These are phyloP conservation scores for Clavaria fumosa DNA, from an alignment of 768 basidiomycete genomes.

Conservation along the genomic window DNA sequence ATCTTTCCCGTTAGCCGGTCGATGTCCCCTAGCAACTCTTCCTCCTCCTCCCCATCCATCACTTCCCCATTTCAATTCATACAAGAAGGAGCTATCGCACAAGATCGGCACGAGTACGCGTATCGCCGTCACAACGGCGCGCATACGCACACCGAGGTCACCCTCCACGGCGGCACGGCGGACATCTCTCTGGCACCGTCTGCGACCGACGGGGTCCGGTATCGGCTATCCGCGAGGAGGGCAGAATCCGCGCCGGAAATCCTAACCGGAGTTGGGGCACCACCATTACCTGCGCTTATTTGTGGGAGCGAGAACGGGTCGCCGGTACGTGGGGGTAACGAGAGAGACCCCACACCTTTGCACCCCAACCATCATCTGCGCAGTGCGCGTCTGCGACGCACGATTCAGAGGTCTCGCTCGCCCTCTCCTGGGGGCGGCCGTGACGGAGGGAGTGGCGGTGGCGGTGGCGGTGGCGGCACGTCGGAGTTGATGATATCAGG, in stretches of 20 bases:
- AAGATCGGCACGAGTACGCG: slow-evolving; percentile 50
- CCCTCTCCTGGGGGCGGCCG: slow-evolving; percentile 31
- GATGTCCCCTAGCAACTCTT: slow-evolving; percentile 54
- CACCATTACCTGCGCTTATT: slow-evolving; percentile 32
- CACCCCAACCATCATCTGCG: too few relatives aligned
- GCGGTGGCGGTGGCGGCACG: slow-evolving; percentile 12
- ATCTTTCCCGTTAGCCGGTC: slow-evolving; percentile 54
- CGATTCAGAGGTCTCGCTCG: slow-evolving; percentile 34
- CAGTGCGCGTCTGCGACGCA: slow-evolving; percentile 29
- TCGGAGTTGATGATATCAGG: slow-evolving; percentile 39
- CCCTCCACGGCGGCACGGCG: slow-evolving; percentile 59
- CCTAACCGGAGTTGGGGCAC: slow-evolving; percentile 29
- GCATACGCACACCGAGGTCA: slow-evolving; percentile 42
- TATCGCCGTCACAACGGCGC: slow-evolving; percentile 39
- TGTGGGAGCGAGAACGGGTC: slow-evolving; percentile 37
- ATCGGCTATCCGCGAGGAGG: slow-evolving; percentile 36
- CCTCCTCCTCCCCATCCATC: slow-evolving; percentile 44
- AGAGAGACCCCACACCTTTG: slow-evolving; percentile 33
- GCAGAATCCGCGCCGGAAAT: slow-evolving; percentile 35
- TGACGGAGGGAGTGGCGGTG: too few relatives aligned
- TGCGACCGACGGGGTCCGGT: slow-evolving; percentile 41
- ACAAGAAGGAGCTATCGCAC: slow-evolving; percentile 38
- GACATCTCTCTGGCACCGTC: slow-evolving; percentile 45
- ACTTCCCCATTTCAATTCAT: slow-evolving; percentile 54
- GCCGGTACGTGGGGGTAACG: slow-evolving; percentile 39